Base-by-base conservation (phyloP, 768 basidiomycete species). In the Lyophyllum decastes region DNA sequence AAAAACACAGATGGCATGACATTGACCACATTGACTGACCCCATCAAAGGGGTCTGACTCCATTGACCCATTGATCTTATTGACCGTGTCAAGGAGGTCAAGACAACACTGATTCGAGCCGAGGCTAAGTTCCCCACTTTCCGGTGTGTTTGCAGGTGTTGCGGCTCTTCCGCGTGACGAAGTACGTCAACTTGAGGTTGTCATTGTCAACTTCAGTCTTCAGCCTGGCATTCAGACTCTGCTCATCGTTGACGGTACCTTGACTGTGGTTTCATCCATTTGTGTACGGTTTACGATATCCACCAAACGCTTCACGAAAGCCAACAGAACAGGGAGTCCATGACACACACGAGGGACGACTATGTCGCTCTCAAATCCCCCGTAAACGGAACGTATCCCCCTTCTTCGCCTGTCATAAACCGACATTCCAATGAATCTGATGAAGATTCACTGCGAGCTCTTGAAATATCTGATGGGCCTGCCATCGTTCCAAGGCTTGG, bases 401-500 rank as follows among this genome's bases (percentile, higher is more conserved):
- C 76, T 16, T 73, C 76, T 16, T 73, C 74, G 40, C 63, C 72
- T 50, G 65, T 68, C 38, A 35, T 52, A 26, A 72, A 79, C 67
- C 72, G 75, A 71, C 66, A 78, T 70, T 75, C 81, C 60, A 71
- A 76, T 58, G 89, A 87, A 55, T 94, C 92, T 1, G 80, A 84
- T 25, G 58, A 63, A 43, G 85, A 87, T 53, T 92, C 90, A 16
- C 74, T 95, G 54, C 83, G 90, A 54, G 88, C 89, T 25, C 77
- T 95, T 24, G 94, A 95, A 72, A 74, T 92, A 52, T 81, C 86
- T 0, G 85, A 91, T 52, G 88, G 86, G 4, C 84, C 86, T 35
- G 66, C 70, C 51, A 54, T 61, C 27, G 63, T 60, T 50, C 61
- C 74, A n/a, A 69, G 72, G 61, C 70, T 65, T 56, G 68, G 68